Percentiles rank a stretch among this genome's conserved stretches.
These are phyloP conservation scores for Schizochytrium sp. DNA, from an alignment of 108 stramenopile species.

Conservation along the genomic window DNA sequence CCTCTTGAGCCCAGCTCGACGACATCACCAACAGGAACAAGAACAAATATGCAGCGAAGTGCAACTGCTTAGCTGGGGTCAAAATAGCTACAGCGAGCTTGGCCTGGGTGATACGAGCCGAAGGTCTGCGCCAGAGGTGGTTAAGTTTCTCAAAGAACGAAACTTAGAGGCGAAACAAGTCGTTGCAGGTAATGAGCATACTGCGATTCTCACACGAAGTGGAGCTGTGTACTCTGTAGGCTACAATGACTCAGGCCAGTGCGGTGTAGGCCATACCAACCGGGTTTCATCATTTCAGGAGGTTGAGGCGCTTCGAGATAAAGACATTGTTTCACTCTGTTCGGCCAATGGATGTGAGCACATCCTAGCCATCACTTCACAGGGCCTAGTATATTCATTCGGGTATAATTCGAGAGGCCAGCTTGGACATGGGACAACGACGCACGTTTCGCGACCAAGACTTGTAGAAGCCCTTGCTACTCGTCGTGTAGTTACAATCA, in stretches of 20 bases:
- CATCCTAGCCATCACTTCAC: constrained; percentile 68
- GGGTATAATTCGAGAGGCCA: constrained; percentile 68
- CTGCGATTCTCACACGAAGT: constrained; percentile 66
- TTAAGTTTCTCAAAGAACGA: constrained; percentile 15
- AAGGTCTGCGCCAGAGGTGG: not conserved
- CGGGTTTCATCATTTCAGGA: not conserved
- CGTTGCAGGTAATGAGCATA: constrained; percentile 73
- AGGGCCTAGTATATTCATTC: constrained; percentile 74
- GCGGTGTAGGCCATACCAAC: constrained; percentile 65
- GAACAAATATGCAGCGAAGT: not conserved
- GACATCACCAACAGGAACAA: constrained; percentile 26
- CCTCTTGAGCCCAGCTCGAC: not conserved
- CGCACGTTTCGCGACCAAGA: constrained; percentile 66
- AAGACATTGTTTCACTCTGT: constrained; percentile 10
- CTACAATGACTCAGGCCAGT: constrained; percentile 68
- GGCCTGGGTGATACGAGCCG: not conserved
- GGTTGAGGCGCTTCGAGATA: not conserved
- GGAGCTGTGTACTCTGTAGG: constrained; percentile 73
- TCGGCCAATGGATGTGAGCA: constrained; percentile 74
- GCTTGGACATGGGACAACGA: constrained; percentile 71
- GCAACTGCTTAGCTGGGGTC: constrained; percentile 58
- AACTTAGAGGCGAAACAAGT: constrained; percentile 58
- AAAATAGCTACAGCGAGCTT: constrained; percentile 50
- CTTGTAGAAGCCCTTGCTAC: constrained; percentile 39
- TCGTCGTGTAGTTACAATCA: not conserved